Evolutionary conservation across 805 yeast species (phyloP).

Genomic region (Suhomyces faveliae): DNA sequence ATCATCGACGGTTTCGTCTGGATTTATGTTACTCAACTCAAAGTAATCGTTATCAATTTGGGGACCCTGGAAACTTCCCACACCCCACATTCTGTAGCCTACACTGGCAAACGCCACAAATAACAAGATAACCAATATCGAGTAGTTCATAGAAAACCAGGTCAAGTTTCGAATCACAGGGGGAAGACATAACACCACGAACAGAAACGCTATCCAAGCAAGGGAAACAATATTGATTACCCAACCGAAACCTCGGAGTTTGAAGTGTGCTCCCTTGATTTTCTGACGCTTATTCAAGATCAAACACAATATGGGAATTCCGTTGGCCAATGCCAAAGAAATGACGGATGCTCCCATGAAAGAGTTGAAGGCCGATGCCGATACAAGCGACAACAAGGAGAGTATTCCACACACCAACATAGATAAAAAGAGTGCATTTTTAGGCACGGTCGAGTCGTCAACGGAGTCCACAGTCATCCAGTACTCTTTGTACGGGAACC

Average conservation of each 20-base stretch:
- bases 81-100: constrained; percentile 64
- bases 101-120: constrained; percentile 48
- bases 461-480: constrained; percentile 66
- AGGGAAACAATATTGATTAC: constrained; percentile 57
- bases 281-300: constrained; percentile 58
- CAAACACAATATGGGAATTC: constrained; percentile 69
- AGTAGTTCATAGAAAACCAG: constrained; percentile 55
- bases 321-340: constrained; percentile 70
- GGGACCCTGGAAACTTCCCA: constrained; percentile 62
- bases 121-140: constrained; percentile 57
- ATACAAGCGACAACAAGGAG: constrained; percentile 64
- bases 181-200: constrained; percentile 66
- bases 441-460: constrained; percentile 61
- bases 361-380: constrained; percentile 76
- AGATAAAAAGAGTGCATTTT: constrained; percentile 64
- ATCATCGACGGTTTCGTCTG: constrained; percentile 9
- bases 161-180: constrained; percentile 49
- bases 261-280: constrained; percentile 66
- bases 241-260: constrained; percentile 64
- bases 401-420: constrained; percentile 59
- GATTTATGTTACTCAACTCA: constrained; percentile 33
- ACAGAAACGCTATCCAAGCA: constrained; percentile 57
- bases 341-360: constrained; percentile 82
- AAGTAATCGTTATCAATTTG: constrained; percentile 45
- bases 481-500: constrained; percentile 59